phyloP scores from a whole-genome alignment of 2,329 filamentous ascomycete genomes.

The Boeremia lycopersici region DNA sequence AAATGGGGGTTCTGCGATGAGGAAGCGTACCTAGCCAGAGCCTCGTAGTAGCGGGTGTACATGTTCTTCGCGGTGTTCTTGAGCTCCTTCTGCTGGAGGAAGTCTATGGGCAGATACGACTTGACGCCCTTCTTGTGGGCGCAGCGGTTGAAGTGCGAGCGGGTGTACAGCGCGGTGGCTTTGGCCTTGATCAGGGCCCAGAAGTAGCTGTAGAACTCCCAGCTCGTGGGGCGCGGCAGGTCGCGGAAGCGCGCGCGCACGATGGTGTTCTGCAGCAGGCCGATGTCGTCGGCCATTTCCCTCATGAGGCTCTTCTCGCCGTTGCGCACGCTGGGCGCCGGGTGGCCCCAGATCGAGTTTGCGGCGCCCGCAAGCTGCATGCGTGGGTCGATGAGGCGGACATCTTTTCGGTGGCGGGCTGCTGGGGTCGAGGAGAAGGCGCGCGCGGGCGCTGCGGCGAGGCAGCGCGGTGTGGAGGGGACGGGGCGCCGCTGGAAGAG shows the following conservation, averaged over 20 bases:
- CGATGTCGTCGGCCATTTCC: slow-evolving; percentile 29
- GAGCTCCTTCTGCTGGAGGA: slow-evolving; percentile 14
- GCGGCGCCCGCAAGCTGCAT: slow-evolving; percentile 17
- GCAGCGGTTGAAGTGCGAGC: slow-evolving; percentile 22
- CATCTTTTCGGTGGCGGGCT: slow-evolving; percentile 14
- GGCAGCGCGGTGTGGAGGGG: slow-evolving; percentile 10
- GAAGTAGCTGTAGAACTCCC: slow-evolving; percentile 22
- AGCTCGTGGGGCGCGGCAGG: slow-evolving; percentile 10
- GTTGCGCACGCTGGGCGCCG: slow-evolving; percentile 16
- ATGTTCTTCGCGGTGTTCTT: slow-evolving; percentile 58
- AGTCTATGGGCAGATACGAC: slow-evolving; percentile 22
- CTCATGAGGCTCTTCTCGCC: slow-evolving; percentile 8
- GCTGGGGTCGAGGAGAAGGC: slow-evolving; percentile 34
- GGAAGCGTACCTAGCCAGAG: slow-evolving; percentile 56
- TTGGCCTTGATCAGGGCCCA: slow-evolving; percentile 29
- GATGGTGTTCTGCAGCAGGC: slow-evolving; percentile 29
- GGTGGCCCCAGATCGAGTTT: not conserved
- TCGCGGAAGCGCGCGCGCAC: slow-evolving; percentile 23
- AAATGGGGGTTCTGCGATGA: too few relatives aligned
- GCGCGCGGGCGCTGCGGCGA: slow-evolving; percentile 20
- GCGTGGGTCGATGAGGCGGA: slow-evolving; percentile 14
- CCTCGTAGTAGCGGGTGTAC: slow-evolving; percentile 66
- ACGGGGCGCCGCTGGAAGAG: slow-evolving; percentile 25
- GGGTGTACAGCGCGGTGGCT: slow-evolving; percentile 25
- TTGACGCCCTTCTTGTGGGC: slow-evolving; percentile 21